These are phyloP conservation scores for Schizonepeta tenuifolia DNA, from an alignment of 257 asterid genomes.

Conservation along the genomic window DNA sequence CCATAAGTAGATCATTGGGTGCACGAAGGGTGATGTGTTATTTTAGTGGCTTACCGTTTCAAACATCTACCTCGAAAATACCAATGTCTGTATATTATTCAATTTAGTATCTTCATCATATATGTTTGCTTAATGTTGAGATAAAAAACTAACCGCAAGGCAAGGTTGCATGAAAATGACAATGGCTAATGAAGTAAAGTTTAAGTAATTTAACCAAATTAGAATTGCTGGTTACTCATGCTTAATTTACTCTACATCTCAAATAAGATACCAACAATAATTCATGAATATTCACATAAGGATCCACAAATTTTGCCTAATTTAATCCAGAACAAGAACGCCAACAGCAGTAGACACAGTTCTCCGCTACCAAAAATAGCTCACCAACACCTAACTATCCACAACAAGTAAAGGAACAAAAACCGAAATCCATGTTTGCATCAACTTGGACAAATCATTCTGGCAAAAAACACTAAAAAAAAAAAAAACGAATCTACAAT, in stretches of 20 bases:
- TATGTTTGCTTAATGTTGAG: constrained; percentile 19
- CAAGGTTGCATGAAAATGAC: constrained; percentile 27
- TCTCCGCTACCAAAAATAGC: constrained; percentile 31
- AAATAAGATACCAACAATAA: constrained; percentile 26
- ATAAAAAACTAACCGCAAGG: constrained; percentile 23
- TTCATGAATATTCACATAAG: constrained; percentile 2
- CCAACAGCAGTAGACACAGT: constrained; percentile 26
- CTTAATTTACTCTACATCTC: constrained; percentile 32
- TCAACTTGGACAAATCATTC: constrained; percentile 13
- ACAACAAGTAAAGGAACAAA: constrained; percentile 24
- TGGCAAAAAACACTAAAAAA: not conserved
- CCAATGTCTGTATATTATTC: not conserved
- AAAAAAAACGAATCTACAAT: constrained; percentile 32
- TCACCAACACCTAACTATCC: constrained; percentile 26
- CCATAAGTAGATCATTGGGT: constrained; percentile 23
- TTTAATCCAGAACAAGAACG: constrained; percentile 24
- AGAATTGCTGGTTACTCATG: constrained; percentile 30
- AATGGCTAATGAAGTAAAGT: constrained; percentile 15
- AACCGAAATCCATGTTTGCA: constrained; percentile 14
- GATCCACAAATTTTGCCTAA: constrained; percentile 17
- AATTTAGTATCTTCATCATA: not conserved
- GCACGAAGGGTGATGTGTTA: constrained; percentile 9
- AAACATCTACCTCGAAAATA: constrained; percentile 11
- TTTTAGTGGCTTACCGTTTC: constrained; percentile 16
- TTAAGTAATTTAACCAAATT: constrained; percentile 9